Evolutionary conservation across 2,329 filamentous ascomycete genomes (phyloP), one percentile per base, ranked within the genome.

Genomic region (Orbilia blumenaviensis): DNA sequence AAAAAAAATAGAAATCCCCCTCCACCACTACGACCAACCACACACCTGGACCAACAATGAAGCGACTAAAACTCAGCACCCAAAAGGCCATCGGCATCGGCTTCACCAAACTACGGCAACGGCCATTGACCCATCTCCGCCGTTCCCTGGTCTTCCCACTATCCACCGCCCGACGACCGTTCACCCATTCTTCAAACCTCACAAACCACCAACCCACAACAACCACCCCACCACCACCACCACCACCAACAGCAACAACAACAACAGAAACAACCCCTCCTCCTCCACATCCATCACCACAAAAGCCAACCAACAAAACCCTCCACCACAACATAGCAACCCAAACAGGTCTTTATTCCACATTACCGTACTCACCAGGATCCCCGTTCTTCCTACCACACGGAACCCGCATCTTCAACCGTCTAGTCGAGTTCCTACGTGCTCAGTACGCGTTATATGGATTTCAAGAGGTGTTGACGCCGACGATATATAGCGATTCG

Each of bases 401-500:
- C 81, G 93, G 93, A 78, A 87, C 93, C 0, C 89, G 89, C 69
- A 88, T 96, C 79, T 93, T 96, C 85, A 94, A 95, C 81, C 91
- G 92, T 66, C 88, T 96, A 21, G 88, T 93, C 74, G 87, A 90
- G 46, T 96, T 95, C 81, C 86, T 96, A 67, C 91, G 93, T 78
- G 89, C 90, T 73, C 92, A 96, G 81, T 96, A 96, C 81, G 88
- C 90, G 25, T 88, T 89, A 78, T 95, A 94, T 83, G 93, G 93
- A 74, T 96, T 94, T 82, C 87, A 93, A 79, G 93, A 96, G 82
- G 93, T 96, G 78, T 89, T 96, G 79, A 95, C 92, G 6, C 93
- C 93, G 1, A 95, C 90, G 56, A 95, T 96, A 81, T 96, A 95
- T 85, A 96, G 96, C 81, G 92, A 92, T 82, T 89, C 91, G 4